Conservation (phyloP, 495 filamentous ascomycete genomes). For the Cairneyella variabilis region DNA sequence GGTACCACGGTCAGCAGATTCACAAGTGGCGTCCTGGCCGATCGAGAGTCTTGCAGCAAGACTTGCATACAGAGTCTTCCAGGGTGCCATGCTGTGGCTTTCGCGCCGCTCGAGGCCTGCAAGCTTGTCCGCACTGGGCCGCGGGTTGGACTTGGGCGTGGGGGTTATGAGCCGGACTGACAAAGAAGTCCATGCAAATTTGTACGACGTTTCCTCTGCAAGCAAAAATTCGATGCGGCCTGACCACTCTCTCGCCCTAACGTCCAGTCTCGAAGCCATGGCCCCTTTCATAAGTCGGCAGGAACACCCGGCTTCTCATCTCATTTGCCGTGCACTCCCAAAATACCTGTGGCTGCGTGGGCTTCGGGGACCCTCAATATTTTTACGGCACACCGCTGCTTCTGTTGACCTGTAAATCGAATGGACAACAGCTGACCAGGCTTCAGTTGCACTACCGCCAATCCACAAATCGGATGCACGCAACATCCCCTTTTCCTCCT, state of each 20-base stretch:
- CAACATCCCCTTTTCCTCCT: neutral
- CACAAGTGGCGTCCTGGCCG: neutral
- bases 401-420: neutral
- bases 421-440: neutral
- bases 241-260: no score
- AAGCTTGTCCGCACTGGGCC: no score
- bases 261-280: no score
- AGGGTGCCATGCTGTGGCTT: neutral
- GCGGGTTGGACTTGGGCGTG: neutral
- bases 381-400: conserved; percentile 7
- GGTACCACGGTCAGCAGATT: neutral
- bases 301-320: neutral
- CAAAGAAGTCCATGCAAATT: conserved; percentile 1
- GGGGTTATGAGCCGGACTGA: neutral
- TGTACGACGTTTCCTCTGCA: no score
- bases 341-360: no score
- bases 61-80: neutral
- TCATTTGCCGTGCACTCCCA: neutral
- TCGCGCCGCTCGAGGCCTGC: no score
- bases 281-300: neutral
- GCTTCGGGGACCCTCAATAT: no score
- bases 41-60: neutral
- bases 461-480: neutral
- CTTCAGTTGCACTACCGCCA: no score
- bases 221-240: no score